Evolutionary conservation across 75 land plant genomes (phyloP), one percentile per base, ranked within the genome.

Genomic region (Azolla pinnata): DNA sequence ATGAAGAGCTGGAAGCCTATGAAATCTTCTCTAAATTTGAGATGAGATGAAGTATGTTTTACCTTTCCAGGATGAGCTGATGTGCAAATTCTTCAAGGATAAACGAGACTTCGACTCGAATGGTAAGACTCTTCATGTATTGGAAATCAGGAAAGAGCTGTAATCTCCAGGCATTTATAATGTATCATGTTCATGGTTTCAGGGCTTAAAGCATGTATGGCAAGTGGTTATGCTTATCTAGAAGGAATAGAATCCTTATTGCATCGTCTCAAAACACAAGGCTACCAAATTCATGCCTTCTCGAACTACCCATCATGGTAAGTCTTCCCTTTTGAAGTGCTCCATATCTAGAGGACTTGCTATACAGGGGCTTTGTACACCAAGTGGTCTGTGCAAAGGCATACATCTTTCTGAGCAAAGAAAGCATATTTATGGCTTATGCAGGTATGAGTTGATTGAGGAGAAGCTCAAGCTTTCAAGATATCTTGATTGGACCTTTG

Each of bases 241-340:
- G 87, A 89, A 40, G 98, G 96, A 18, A 70, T 93, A 50, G 90
- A 88, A 65, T 63, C 50, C 56, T 62, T 93, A 33, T 74, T 93
- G 17, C 44, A 45, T 14, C 65, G 61, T 26, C 57, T 93, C 56
- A 86, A 85, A 49, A 40, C 67, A 53, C 76, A 72, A 38, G 77
- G 77, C 56, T 93, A 79, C 67, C 79, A 79, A 56, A 79, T 93
- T 65, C 98, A 93, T 81, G 90, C 96, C 26, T 88, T 81, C 61
- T 80, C 90, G 60, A 93, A 93, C 62, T 93, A 88, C 57, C 98
- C 98, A 33, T 63, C 67, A 49, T 93, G 98, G 98, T 90, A 69
- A 48, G 30, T 4, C 7, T 57, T 45, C 44, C 38, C 19, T 49
- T n/a, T n/a, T n/a, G n/a, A n/a, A n/a, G n/a, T 35, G 40, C 40